Conservation (phyloP, 2,329 filamentous ascomycete species). For the Penicillium sp. region DNA sequence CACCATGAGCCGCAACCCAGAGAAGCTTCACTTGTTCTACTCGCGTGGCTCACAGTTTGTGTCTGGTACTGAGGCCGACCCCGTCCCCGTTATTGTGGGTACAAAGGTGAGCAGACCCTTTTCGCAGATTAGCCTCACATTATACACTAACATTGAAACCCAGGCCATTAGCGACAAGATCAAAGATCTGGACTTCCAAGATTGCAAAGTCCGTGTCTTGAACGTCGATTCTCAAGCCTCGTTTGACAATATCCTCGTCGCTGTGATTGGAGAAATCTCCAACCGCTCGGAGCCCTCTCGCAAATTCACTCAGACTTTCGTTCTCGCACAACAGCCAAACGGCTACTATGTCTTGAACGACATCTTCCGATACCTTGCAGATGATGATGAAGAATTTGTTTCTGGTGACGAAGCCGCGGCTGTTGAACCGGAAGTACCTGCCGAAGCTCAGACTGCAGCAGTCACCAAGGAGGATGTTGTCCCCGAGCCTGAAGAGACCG, state of each 20-base stretch:
- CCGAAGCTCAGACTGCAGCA: slow-evolving; percentile 25
- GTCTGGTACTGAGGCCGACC: slow-evolving; percentile 84
- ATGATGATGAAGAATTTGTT: slow-evolving; percentile 63
- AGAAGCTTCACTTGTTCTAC: slow-evolving; percentile 95
- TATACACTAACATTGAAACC: slow-evolving; percentile 19
- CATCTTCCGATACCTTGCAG: slow-evolving; percentile 89
- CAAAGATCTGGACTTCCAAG: slow-evolving; percentile 86
- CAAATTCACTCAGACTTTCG: slow-evolving; percentile 97
- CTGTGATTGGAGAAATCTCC: slow-evolving; percentile 96
- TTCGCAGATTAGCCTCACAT: neutral
- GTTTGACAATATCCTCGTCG: slow-evolving; percentile 89
- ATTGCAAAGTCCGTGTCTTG: slow-evolving; percentile 96
- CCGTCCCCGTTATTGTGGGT: slow-evolving; percentile 79
- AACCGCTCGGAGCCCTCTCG: slow-evolving; percentile 87
- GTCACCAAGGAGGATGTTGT: slow-evolving; percentile 35
- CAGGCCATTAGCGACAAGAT: slow-evolving; percentile 93
- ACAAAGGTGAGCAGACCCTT: slow-evolving; percentile 63
- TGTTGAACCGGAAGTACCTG: slow-evolving; percentile 19
- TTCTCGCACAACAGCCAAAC: slow-evolving; percentile 90
- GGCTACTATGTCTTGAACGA: slow-evolving; percentile 99
- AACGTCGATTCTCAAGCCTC: slow-evolving; percentile 97
- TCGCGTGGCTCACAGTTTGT: slow-evolving; percentile 94
- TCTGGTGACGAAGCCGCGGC: slow-evolving; percentile 36
- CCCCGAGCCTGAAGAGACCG: slow-evolving; percentile 38
- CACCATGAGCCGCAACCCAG: slow-evolving; percentile 87